Evolutionary conservation across 495 filamentous ascomycete species (phyloP).

Genomic region (Xylaria venustula): DNA sequence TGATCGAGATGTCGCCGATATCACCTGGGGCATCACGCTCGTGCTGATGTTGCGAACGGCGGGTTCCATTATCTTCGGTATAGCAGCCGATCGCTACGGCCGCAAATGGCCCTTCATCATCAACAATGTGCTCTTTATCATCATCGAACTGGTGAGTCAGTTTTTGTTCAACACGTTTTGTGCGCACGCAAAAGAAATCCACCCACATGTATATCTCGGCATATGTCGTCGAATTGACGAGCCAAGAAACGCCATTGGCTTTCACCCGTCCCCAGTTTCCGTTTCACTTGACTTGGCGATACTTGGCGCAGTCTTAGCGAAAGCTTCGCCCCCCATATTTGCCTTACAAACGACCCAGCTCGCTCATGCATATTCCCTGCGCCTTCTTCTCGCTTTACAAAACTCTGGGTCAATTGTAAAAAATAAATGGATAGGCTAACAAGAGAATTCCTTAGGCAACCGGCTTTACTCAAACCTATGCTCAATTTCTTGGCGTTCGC

Average conservation of each 20-base stretch:
- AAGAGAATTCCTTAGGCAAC: conserved; percentile 48
- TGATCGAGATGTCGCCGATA: conserved; percentile 65
- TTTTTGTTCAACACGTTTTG: neutral
- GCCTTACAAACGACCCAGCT: neutral
- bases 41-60: conserved; percentile 79
- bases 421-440: conserved; percentile 12
- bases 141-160: conserved; percentile 62
- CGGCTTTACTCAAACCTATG: conserved; percentile 74
- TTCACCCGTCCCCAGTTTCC: conserved; percentile 2
- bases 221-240: neutral
- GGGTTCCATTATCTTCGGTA: conserved; percentile 71
- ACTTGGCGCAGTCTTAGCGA: conserved; percentile 33
- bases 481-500: conserved; percentile 74
- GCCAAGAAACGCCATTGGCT: conserved; percentile 7
- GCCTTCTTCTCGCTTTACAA: neutral
- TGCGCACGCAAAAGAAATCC: neutral
- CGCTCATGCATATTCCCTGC: neutral
- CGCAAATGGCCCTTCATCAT: conserved; percentile 87
- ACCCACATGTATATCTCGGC: neutral
- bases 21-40: conserved; percentile 88
- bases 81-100: conserved; percentile 79
- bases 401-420: neutral
- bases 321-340: conserved; percentile 17
- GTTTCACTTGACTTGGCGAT: conserved; percentile 21
- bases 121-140: conserved; percentile 80